Base-by-base conservation (phyloP, 768 basidiomycete genomes). In the Filobasidium floriforme region DNA sequence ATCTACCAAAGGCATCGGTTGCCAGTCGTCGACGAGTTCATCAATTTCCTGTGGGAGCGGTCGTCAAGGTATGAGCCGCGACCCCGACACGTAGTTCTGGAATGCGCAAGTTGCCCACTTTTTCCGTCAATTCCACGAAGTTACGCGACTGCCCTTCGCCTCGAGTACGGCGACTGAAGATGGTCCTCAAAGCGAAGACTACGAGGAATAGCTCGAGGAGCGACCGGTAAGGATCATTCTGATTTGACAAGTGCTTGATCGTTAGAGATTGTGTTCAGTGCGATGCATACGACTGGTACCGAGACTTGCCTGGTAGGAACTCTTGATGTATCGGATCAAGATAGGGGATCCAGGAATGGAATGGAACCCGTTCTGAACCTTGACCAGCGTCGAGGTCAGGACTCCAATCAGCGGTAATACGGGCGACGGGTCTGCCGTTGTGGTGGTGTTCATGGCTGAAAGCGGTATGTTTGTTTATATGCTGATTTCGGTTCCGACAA, bases 21-120 rank as follows among this genome's bases (percentile, higher is more conserved):
- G 81, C 91, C 92, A 99, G 78, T 98, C 96, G 61, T 90, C 88
- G 0, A 99, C 92, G 29, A 98, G 84, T 75, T 98, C 96, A 75
- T 98, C 87, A 51, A 98, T 85, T 87, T 98, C 96, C 92, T 96
- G 71, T 11, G 41, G 1, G 24, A 40, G 46, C 12, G 24, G 12
- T 12, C 18, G 46, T 44, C 43, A 19, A 32, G 26, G 32, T 7
- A 26, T 37, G 32, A 37, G 32, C 32, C 32, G 3, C 32, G 32
- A 37, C 9, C 4, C 32, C n/a, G 19, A 19, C 15, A 54, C 32
- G 22, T 26, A 22, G 44, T 10, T 12, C 43, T n/a, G 7, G 15
- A 29, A 29, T 14, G 6, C 10, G 1, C n/a, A n/a, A 62, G 19
- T 24, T 44, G 68, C 81, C 37, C 62, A 91, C 93, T 84, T 96